Evolutionary conservation across 805 yeast species (phyloP).

Genomic region (Nakazawaea siamensis): DNA sequence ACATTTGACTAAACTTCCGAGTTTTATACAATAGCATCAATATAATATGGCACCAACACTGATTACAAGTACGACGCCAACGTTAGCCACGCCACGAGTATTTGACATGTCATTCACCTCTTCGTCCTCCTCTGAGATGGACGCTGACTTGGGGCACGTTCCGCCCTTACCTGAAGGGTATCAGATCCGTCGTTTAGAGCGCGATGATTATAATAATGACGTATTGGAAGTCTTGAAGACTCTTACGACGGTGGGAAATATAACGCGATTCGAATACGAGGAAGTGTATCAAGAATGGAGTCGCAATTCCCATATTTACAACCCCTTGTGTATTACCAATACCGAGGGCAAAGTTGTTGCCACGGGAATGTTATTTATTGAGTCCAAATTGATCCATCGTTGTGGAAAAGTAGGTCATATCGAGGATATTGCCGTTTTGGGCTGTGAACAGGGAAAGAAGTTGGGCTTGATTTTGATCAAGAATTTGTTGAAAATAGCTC

Average conservation of each 20-base stretch:
- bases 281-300: slow-evolving; percentile 54
- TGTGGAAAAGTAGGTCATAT: slow-evolving; percentile 89
- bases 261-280: slow-evolving; percentile 41
- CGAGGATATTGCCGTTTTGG: slow-evolving; percentile 83
- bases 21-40: too few relatives aligned
- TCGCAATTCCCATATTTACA: slow-evolving; percentile 42
- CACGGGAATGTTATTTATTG: slow-evolving; percentile 75
- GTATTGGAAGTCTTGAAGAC: slow-evolving; percentile 55
- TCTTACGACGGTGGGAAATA: slow-evolving; percentile 78
- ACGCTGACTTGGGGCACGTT: too few relatives aligned
- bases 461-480: slow-evolving; percentile 65
- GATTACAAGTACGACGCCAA: not conserved
- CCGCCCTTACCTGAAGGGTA: slow-evolving; percentile 55
- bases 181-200: slow-evolving; percentile 46
- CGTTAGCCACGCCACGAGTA: too few relatives aligned
- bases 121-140: not conserved
- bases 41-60: not conserved
- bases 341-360: slow-evolving; percentile 55
- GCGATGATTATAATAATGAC: slow-evolving; percentile 52
- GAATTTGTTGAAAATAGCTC: slow-evolving; percentile 51
- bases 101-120: not conserved
- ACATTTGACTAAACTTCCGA: too few relatives aligned
- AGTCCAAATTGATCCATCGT: slow-evolving; percentile 73
- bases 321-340: slow-evolving; percentile 61
- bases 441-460: slow-evolving; percentile 72